These are phyloP conservation scores for Euryodendron excelsum DNA, from an alignment of 148 eudicot genomes.

Conservation along the genomic window DNA sequence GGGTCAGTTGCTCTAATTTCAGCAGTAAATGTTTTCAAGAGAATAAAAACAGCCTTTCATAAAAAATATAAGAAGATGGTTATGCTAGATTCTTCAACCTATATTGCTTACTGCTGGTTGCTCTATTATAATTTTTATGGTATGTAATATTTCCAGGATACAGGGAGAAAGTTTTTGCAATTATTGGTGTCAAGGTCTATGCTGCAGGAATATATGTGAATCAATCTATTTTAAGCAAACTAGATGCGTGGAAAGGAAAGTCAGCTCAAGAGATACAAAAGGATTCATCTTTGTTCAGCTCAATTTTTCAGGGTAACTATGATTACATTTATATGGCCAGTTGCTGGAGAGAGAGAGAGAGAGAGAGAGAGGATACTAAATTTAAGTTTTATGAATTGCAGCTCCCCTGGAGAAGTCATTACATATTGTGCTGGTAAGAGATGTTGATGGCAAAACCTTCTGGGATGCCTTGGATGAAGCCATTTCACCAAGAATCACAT, in stretches of 20 bases:
- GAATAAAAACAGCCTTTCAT: neutral
- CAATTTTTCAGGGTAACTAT: constrained; percentile 65
- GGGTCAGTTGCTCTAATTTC: constrained; percentile 42
- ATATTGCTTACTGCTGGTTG: neutral
- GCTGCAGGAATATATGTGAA: constrained; percentile 83
- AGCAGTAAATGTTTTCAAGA: neutral
- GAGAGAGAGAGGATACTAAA: neutral
- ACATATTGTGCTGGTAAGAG: constrained; percentile 82
- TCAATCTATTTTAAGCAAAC: constrained; percentile 42
- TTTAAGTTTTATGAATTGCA: constrained; percentile 40
- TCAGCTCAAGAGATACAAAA: constrained; percentile 46
- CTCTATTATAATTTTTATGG: neutral
- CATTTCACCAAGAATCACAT: constrained; percentile 65
- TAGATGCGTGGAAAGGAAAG: constrained; percentile 59
- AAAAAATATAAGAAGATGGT: neutral
- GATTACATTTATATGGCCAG: neutral
- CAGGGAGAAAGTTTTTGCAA: constrained; percentile 91
- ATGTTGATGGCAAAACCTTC: constrained; percentile 89
- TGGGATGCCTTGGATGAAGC: constrained; percentile 97
- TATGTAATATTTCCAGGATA: constrained; percentile 53
- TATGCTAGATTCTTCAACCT: neutral
- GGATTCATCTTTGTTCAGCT: constrained; percentile 49
- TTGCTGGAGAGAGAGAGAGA: constrained; percentile 6
- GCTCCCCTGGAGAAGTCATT: constrained; percentile 78
- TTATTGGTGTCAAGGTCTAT: constrained; percentile 87